Conservation (phyloP, 257 asterid species). For the Nyctanthes arbortristis region DNA sequence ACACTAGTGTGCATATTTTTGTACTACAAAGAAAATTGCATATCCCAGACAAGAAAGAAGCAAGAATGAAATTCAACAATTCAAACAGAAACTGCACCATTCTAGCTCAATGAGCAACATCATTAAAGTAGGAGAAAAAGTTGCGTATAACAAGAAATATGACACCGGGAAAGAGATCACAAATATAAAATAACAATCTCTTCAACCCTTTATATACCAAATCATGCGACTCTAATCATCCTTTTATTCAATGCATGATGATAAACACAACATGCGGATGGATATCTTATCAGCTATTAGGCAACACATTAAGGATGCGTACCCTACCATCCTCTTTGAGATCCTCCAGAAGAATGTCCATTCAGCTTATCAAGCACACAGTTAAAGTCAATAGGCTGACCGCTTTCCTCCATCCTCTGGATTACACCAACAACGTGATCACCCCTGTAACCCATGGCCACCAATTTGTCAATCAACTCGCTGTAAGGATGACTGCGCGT, state of each 20-base stretch:
- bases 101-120: too few relatives aligned
- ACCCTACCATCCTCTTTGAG: slow-evolving; percentile 86
- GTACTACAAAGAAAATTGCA: too few relatives aligned
- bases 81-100: too few relatives aligned
- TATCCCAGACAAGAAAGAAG: too few relatives aligned
- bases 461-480: slow-evolving; percentile 84
- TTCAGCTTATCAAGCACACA: slow-evolving; percentile 76
- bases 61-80: too few relatives aligned
- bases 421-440: slow-evolving; percentile 69
- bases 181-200: not conserved
- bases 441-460: slow-evolving; percentile 82
- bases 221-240: slow-evolving; percentile 21
- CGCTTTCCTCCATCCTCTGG: slow-evolving; percentile 83
- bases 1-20: too few relatives aligned
- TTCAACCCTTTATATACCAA: slow-evolving; percentile 16
- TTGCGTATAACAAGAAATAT: too few relatives aligned
- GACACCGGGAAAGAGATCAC: not conserved
- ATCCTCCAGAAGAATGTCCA: slow-evolving; percentile 69
- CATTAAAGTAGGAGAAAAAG: too few relatives aligned
- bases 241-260: slow-evolving; percentile 30
- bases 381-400: slow-evolving; percentile 82
- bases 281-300: not conserved
- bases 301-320: slow-evolving; percentile 2
- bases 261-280: slow-evolving; percentile 5
- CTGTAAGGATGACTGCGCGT: slow-evolving; percentile 61